Evolutionary conservation across 2,329 filamentous ascomycete species (phyloP), one percentile per base, ranked within the genome.

Genomic region (Magnaporthales sp.): DNA sequence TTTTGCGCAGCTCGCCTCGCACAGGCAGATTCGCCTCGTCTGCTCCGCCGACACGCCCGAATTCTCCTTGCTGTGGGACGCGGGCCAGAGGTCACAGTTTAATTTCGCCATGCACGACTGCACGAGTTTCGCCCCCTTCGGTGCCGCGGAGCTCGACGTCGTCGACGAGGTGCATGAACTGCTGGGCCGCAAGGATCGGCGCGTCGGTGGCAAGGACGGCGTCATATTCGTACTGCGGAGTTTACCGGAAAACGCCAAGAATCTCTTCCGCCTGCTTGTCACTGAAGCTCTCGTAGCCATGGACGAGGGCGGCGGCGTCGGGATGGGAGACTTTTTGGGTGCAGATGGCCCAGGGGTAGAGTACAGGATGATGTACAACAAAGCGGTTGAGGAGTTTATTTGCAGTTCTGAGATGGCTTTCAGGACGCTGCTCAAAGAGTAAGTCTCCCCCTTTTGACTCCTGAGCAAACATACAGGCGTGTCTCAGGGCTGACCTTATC

Each of bases 341-440:
- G 81, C 81, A 19, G 86, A 88, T 68, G 84, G 85, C 38, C 83
- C 86, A 2, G 93, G 91, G 0, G 88, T 99, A 19, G 94, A 98
- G 78, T 98, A 97, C 75, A 84, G 92, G 26, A 89, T 92, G 71
- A 77, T 99, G 70, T 99, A 98, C 74, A 93, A 96, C 75, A 97
- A 97, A 80, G 93, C 95, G 2, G 90, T 94, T 5, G 93, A 97
- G 78, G 93, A 97, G 74, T 98, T 99, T 76, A 95, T 99, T 64
- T 97, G 94, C 76, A 95, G 91, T 72, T 97, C 91, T 68, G 95
- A 98, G 79, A 93, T 98, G 85, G 93, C 92, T 69, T 98, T 98
- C 80, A 85, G 95, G 68, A 97, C 93, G 29, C 77, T 99, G 74
- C 78, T 99, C 69, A 98, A 98, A 79, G 95, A 99, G 85, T 95